A percentile compares a stretch with the other conserved stretches of the same genome.
phyloP scores from a whole-genome alignment of 2,329 filamentous ascomycete genomes.

The Venturia oleaginea region DNA sequence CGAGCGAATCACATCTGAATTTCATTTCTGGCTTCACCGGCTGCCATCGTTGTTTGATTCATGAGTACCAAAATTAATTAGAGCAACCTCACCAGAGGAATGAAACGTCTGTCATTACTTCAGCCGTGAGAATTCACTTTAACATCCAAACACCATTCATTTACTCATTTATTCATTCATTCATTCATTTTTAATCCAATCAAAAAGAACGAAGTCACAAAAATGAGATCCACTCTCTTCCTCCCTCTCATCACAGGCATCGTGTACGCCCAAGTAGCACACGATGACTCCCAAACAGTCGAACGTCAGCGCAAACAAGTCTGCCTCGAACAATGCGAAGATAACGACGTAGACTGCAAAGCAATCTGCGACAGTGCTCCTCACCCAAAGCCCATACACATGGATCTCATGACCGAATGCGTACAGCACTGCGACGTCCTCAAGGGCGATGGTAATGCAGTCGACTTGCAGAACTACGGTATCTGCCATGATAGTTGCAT shows the following conservation, averaged over 20 bases:
- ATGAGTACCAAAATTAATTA: background rate
- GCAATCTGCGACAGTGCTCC: conserved; percentile 43
- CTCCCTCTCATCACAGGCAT: background rate
- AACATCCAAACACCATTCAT: background rate
- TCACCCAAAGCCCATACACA: conserved; percentile 41
- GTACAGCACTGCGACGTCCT: conserved; percentile 38
- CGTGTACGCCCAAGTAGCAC: background rate
- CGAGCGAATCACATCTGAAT: background rate
- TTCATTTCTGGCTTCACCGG: background rate
- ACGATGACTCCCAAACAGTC: background rate
- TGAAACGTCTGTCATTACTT: background rate
- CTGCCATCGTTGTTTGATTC: background rate
- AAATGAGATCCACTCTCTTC: background rate
- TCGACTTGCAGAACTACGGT: conserved; percentile 37
- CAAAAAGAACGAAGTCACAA: background rate
- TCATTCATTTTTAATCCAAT: background rate
- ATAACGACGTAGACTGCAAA: conserved; percentile 41
- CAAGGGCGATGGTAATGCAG: conserved; percentile 41
- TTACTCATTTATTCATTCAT: background rate
- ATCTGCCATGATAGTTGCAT: conserved; percentile 43
- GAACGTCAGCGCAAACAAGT: background rate
- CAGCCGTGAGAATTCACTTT: background rate
- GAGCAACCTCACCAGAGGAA: background rate
- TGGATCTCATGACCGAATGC: conserved; percentile 43
- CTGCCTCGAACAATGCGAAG: conserved; percentile 35